Percentiles rank a stretch among this genome's conserved stretches.
These are phyloP conservation scores for Trametes versicolor DNA, from an alignment of 1,284 basidiomycete genomes.

Conservation along the genomic window DNA sequence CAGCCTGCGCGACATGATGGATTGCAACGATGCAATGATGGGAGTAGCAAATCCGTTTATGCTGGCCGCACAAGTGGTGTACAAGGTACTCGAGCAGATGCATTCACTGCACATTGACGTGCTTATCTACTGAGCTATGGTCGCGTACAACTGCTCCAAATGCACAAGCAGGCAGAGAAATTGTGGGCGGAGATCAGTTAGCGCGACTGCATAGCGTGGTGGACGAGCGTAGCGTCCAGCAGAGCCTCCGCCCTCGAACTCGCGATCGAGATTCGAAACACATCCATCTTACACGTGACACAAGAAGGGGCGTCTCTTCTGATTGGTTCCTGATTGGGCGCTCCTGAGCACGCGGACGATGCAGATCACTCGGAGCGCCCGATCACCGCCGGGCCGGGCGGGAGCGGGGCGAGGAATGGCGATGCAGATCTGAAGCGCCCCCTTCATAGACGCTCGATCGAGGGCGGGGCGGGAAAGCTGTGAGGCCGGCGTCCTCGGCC, in stretches of 20 bases:
- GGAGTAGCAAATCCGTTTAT: conserved; percentile 6
- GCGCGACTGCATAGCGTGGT: too few species aligned
- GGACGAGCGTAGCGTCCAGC: conserved; percentile 13
- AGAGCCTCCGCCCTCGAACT: conserved; percentile 13
- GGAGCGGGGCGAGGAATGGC: background rate
- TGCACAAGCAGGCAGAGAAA: background rate
- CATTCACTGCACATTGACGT: background rate
- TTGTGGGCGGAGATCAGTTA: background rate
- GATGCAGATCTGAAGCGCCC: conserved; percentile 1
- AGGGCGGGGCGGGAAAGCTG: conserved; percentile 8
- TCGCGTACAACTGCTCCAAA: background rate
- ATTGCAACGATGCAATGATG: conserved; percentile 33
- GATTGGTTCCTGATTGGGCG: conserved; percentile 20
- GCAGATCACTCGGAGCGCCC: conserved; percentile 26
- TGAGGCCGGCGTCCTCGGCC: conserved; percentile 13
- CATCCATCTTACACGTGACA: conserved; percentile 7
- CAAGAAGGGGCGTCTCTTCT: conserved; percentile 1
- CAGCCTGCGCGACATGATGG: conserved; percentile 36
- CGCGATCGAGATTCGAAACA: conserved; percentile 13
- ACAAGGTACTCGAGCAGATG: background rate
- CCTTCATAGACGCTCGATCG: background rate
- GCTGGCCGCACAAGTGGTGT: background rate
- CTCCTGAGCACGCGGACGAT: conserved; percentile 15
- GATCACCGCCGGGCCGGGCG: background rate
- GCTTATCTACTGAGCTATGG: background rate